Base-by-base conservation (phyloP, 2,329 filamentous ascomycete species). In the Fusarium nanum region DNA sequence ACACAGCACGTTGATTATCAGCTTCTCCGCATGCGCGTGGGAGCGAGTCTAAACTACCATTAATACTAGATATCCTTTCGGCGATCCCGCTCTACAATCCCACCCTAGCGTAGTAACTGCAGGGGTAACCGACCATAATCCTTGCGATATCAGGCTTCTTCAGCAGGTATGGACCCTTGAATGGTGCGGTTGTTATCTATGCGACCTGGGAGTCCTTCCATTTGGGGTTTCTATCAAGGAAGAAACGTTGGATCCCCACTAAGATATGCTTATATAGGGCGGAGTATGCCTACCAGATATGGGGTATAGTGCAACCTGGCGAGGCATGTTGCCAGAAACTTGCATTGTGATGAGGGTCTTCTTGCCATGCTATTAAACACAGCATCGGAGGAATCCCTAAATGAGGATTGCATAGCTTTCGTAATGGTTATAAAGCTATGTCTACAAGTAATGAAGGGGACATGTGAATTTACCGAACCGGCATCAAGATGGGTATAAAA, bases 401-500 rank as follows among this genome's bases (percentile, higher is more conserved):
- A 28, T 56, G 2, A 5, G n/a, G 22, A 5, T 6, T 6, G 5
- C 5, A 2, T 13, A 6, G 1, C 3, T 3, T 27, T 56, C 22
- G 4, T 13, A 32, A 58, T 58, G 34, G 18, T 57, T 42, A 58
- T 18, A 0, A 58, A 0, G 6, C 11, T 6, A 14, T 44, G 10
- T 44, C 28, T 30, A 22, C n/a, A 23, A 10, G 13, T 9, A 37
- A 10, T 37, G 34, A 34, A 2, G 2, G 7, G 9, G 6, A 23
- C 5, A 13, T 14, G 4, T 5, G 8, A 20, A 5, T 1, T 4
- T 42, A 18, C 10, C 27, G 14, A 32, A 11, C 11, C 4, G 10
- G 0, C 1, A 8, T 27, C 11, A 2, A 27, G 0, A 0, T 4
- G 1, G 16, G 1, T 37, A 27, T 56, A 27, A 30, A 49, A 49